These are phyloP conservation scores for Debaryomyces sp. DNA, from an alignment of 1,139 yeast genomes.

Conservation along the genomic window DNA sequence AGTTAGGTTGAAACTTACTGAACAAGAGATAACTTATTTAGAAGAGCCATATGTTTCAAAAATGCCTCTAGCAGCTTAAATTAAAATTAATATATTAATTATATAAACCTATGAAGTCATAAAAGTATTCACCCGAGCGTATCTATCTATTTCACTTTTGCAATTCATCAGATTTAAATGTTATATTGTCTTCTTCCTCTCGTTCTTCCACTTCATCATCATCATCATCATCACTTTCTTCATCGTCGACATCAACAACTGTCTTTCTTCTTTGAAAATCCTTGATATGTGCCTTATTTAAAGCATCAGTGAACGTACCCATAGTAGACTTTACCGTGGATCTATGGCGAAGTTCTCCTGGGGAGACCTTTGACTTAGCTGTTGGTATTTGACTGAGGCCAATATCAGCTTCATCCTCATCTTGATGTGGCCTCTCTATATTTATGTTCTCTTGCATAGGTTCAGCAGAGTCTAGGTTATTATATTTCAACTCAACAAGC, in stretches of 20 bases:
- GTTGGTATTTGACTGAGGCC: constrained; percentile 11
- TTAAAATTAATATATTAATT: not conserved
- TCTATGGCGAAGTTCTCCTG: too few species aligned
- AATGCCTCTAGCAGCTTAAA: constrained; percentile 1
- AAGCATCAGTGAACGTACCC: constrained; percentile 54
- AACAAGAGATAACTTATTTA: constrained; percentile 46
- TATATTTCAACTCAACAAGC: constrained; percentile 40
- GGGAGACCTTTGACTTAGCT: too few species aligned
- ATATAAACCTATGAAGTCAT: not conserved
- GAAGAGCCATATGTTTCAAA: constrained; percentile 53
- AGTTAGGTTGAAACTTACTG: constrained; percentile 41
- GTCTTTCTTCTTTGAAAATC: constrained; percentile 77
- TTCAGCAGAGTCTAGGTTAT: not conserved
- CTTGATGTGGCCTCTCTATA: not conserved
- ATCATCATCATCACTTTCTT: constrained; percentile 45
- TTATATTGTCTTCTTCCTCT: not conserved
- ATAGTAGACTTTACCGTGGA: constrained; percentile 35
- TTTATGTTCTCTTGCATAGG: not conserved
- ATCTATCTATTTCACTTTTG: not conserved
- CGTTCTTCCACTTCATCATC: constrained; percentile 20
- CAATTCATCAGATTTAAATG: not conserved
- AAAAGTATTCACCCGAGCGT: not conserved
- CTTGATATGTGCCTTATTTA: constrained; percentile 81
- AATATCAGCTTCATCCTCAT: constrained; percentile 16
- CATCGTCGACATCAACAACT: constrained; percentile 34